Base-by-base conservation (phyloP, 495 filamentous ascomycete species). In the Chaetomium cochliodes region DNA sequence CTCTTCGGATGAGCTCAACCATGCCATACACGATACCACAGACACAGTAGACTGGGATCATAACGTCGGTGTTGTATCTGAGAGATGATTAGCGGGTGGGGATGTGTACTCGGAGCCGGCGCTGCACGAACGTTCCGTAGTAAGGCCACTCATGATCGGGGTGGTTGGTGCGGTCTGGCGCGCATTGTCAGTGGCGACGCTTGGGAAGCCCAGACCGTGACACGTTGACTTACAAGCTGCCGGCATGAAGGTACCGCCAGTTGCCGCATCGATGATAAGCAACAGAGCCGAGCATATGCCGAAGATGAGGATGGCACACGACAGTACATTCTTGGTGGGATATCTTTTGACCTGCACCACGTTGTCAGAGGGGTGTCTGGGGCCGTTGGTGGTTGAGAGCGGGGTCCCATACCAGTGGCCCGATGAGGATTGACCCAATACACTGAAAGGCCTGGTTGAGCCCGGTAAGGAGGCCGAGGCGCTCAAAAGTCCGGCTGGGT, bases 371-470 rank as follows among this genome's bases (percentile, higher is more conserved):
- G 13, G 16, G 18, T 37, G 52, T 37, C 20, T 16, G 15, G 4
- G 30, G 18, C 20, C 11, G 18, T 2, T 33, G 0, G 28, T 33
- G 25, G 13, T 12, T 12, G 18, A 42, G 15, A 3, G 44, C 5
- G 18, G 1, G 46, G 18, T 18, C 2, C 18, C 46, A 23, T 67
- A 79, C 76, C 15, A 81, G 60, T 12, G 78, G 79, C 2, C 78
- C 78, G 28, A 79, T 80, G n/a, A 81, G 65, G 33, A 80, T 79
- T 39, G 76, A 77, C 3, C 79, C 79, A 49, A 81, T 65, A 59
- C 79, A 80, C 65, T 80, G 78, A 55, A 73, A 80, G 9, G 78
- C 77, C 60, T 79, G 78, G 50, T 80, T 81, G 7, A 80, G 67
- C 9, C 78, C 76, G 18, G 72, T 73, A 47, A 80, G 70, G 5